Evolutionary conservation across 257 asterid genomes (phyloP), one percentile per base, ranked within the genome.

Genomic region (Lavandula angustifolia): DNA sequence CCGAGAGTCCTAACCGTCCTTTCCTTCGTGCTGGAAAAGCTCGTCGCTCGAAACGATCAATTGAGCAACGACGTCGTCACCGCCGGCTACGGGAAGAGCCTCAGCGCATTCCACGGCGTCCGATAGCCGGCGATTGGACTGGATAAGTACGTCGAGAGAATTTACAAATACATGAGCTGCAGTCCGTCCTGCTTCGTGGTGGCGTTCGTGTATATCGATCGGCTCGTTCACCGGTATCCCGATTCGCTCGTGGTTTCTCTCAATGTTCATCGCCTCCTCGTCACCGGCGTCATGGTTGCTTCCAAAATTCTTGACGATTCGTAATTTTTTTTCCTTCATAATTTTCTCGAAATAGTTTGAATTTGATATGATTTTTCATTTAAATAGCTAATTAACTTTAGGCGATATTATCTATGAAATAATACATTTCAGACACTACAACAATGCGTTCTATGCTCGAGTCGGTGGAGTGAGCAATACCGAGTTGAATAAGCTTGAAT

Each of bases 181-280:
- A 89, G 96, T 69, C 91, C 94, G 22, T 76, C 96, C 48, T 89
- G 96, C 63, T 87, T 85, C 60, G 95, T 89, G 68, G 89, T 89
- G 67, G 96, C 95, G 13, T 87, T 82, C 73, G 92, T 89, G 29
- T 89, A 89, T 14, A 82, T 89, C 3, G 96, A 92, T 35, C 66
- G 98, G 57, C 64, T 91, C 75, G 79, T 82, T 17, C 96, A 92
- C 62, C 84, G 68, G 56, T 77, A 74, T 58, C 98, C 98, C 1
- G 87, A 83, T 50, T 86, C 95, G 1, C 87, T 88, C 17, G 82
- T 91, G 34, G 82, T 83, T 51, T 85, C 98, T 17, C 79, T 85
- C 81, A 92, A 92, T 57, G 88, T 88, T 51, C 96, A 92, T 69
- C 69, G 98, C 14, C 57, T 92, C 73, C 73, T 88, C 1, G 82